These are phyloP conservation scores for Lithospermum erythrorhizon DNA, from an alignment of 257 asterid species.

Conservation along the genomic window DNA sequence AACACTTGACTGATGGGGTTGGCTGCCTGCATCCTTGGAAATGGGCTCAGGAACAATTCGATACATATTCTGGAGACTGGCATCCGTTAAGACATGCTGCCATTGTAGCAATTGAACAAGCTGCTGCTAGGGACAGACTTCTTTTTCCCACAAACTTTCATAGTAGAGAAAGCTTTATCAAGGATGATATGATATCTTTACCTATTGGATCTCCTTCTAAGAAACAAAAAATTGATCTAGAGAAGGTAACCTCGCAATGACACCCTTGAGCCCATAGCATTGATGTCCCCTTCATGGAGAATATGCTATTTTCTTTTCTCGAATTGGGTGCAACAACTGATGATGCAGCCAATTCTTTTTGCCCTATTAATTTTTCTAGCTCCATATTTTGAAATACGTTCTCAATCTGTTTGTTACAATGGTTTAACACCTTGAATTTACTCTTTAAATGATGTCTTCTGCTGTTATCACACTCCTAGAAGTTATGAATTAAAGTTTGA, in stretches of 20 bases:
- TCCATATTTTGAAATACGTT: no score
- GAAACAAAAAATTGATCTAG: conserved; percentile 37
- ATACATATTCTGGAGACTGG: conserved; percentile 27
- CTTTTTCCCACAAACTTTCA: conserved; percentile 40
- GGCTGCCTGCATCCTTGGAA: conserved; percentile 69
- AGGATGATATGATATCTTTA: conserved; percentile 24
- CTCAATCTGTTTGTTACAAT: no score
- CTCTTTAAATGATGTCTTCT: no score
- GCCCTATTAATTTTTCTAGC: no score
- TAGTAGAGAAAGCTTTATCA: conserved; percentile 18
- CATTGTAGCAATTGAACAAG: conserved; percentile 58
- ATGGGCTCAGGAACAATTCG: conserved; percentile 43
- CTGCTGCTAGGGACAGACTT: conserved; percentile 65
- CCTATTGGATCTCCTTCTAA: conserved; percentile 36
- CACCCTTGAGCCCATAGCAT: conserved; percentile 3
- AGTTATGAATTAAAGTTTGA: not conserved
- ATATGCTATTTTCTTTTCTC: no score
- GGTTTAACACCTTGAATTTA: no score
- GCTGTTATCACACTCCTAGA: not conserved
- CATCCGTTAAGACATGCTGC: conserved; percentile 91
- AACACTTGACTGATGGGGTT: conserved; percentile 20
- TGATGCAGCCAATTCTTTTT: no score
- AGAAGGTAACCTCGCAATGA: conserved; percentile 10
- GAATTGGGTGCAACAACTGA: no score
- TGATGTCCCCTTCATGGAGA: no score